Evolutionary conservation across 2,329 filamentous ascomycete genomes (phyloP), one percentile per base, ranked within the genome.

Genomic region (Fusarium longipes): DNA sequence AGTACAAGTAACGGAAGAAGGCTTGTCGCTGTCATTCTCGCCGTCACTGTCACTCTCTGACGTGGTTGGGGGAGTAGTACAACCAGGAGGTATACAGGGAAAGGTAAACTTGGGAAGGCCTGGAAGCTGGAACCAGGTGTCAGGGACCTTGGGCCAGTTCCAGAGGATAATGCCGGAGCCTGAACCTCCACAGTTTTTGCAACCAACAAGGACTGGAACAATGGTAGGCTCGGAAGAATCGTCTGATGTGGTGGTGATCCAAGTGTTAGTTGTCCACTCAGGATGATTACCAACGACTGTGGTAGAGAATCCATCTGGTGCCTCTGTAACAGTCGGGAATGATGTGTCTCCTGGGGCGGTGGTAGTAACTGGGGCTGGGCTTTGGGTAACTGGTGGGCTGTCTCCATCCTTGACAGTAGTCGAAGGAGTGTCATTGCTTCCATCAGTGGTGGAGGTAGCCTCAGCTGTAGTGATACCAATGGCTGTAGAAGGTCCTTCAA

Each of bases 181-280:
- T 5, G 2, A 4, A 18, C 58, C 62, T 2, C 55, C 58, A 8
- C 67, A 70, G 1, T 35, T 8, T 2, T 30, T n/a, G 39, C 54
- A 67, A 7, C 65, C 57, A 1, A 70, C 57, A 0, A 70, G 29
- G 10, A 70, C 62, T 1, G 67, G 67, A 2, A 70, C 62, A 5
- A 67, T 11, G 10, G 67, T 70, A 2, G 63, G 52, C 10, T 63
- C 57, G 7, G 25, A 35, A 2, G 66, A 67, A 3, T 33, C 57
- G 2, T 48, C 51, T 1, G 57, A 54, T 1, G 66, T 65, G 3
- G 66, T 69, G 2, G 66, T 68, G 29, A 68, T 68, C 66, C 66
- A 69, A 5, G 66, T 66, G 32, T 69, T 69, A 15, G 53, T 30
- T 5, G 57, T 57, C 66, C 66, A 68, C 7, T 68, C 66, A 4